Base-by-base conservation (phyloP, 1,139 yeast genomes). In the Yamadazyma oceani region DNA sequence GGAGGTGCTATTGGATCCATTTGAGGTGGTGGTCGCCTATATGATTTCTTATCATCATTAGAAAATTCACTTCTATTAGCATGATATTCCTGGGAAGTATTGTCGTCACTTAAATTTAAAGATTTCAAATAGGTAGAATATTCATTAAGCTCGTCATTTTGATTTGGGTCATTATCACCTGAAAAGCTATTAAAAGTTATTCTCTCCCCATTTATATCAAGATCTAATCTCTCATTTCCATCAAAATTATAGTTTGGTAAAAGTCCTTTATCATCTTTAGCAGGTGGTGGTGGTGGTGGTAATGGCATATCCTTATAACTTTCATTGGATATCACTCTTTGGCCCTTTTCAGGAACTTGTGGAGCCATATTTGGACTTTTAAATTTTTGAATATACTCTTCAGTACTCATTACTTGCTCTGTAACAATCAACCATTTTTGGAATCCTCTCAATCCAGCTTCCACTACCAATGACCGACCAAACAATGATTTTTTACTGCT, bases 361-460 rank as follows among this genome's bases (percentile, higher is more conserved):
- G 52, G 52, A 15, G 36, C 36, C 9, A 43, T 30, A 11, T 26
- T 17, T 17, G 26, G 35, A 11, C 34, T 23, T 31, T 50, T 53
- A 43, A 66, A 67, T 33, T 54, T 54, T 11, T 49, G 45, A 17
- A 66, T 41, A 42, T 69, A 69, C 10, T 64, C 66, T 36, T 75
- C 75, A 3, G 78, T 51, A 26, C 64, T 59, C 36, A 80, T 63
- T 32, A 78, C 75, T 44, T 75, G 76, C 53, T 87, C 96, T 44
- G 89, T 86, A 7, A 87, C 73, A 11, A 86, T 78, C 19, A 86
- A 75, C 95, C 95, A 87, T 55, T 87, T 85, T 50, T 85, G 85
- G 46, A 85, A 85, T 0, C 89, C 90, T 57, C 80, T 82, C 44
- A 81, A 66, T 21, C 78, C 80, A 34, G 85, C 82, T 48, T 84